Conservation (phyloP, 306 rosid genomes). For the Cyclanthera cordifolia region DNA sequence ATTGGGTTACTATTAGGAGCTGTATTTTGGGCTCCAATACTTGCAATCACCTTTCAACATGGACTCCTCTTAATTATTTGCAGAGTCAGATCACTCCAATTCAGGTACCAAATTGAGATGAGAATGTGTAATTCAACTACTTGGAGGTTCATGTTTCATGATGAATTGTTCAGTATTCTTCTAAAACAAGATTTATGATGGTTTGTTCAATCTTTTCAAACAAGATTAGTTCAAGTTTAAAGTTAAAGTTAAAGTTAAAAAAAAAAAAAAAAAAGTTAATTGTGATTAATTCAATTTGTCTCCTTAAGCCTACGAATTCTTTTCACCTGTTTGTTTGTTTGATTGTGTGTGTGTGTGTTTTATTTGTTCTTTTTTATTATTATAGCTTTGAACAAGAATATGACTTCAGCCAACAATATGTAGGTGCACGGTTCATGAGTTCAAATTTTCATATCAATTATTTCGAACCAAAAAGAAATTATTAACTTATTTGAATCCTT, state of each 20-base stretch:
- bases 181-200: not conserved
- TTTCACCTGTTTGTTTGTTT: not conserved
- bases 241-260: too few relatives aligned
- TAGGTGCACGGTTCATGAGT: too few relatives aligned
- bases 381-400: too few relatives aligned
- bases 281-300: not conserved
- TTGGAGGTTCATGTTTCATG: not conserved
- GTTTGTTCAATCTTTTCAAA: too few relatives aligned
- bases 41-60: conserved; percentile 43
- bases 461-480: too few relatives aligned
- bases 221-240: too few relatives aligned
- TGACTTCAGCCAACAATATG: too few relatives aligned
- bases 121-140: not conserved
- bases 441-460: too few relatives aligned
- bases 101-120: conserved; percentile 29
- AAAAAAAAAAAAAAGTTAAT: not conserved
- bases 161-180: not conserved
- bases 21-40: conserved; percentile 77
- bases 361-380: too few relatives aligned
- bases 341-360: too few relatives aligned
- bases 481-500: too few relatives aligned
- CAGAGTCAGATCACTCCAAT: conserved; percentile 65
- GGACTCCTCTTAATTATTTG: conserved; percentile 70
- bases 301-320: not conserved
- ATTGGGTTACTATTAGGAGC: conserved; percentile 59